Evolutionary conservation across 2,329 filamentous ascomycete genomes (phyloP), one percentile per base, ranked within the genome.

Genomic region (Penicillium sp.): DNA sequence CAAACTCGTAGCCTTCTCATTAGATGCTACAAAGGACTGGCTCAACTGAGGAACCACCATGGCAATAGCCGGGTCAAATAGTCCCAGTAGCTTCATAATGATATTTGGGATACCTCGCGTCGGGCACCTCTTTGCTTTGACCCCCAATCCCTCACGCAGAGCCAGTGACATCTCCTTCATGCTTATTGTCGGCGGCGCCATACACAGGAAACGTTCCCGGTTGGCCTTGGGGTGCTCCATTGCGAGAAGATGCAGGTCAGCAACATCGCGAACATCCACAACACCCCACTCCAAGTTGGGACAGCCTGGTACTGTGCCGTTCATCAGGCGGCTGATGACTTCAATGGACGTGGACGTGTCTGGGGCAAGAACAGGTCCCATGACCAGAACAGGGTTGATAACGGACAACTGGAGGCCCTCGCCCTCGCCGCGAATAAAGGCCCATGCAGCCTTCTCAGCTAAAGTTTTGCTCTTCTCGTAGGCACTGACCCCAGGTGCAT

Each of bases 231-330:
- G 47, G 29, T 55, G 49, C n/a, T 48, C 52, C 56, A 58, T 55
- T 7, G 56, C 56, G 3, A 53, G 42, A 33, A 53, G 31, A 56
- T 59, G 57, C 26, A 56, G 35, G 5, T 39, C 39, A 14, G 53
- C 57, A n/a, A 59, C 57, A 29, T 59, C 57, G 5, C 57, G 49
- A 31, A 59, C 57, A 47, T 59, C 57, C 24, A 59, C 57, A 21
- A 56, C 16, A 7, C 44, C 49, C 10, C 48, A 56, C 7, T 47
- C 21, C 14, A 59, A 35, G 26, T 56, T 49, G 2, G 53, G 57
- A 37, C 53, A 56, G 11, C 57, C 57, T 8, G 49, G 54, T 1
- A 59, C 22, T 6, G 35, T 45, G 8, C 57, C 57, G 19, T 27
- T 50, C 37, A 59, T 27, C 8, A 59, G 19, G 9, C 54, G 53